phyloP scores from a whole-genome alignment of 1,284 basidiomycete species.

The Ustilago loliicola region DNA sequence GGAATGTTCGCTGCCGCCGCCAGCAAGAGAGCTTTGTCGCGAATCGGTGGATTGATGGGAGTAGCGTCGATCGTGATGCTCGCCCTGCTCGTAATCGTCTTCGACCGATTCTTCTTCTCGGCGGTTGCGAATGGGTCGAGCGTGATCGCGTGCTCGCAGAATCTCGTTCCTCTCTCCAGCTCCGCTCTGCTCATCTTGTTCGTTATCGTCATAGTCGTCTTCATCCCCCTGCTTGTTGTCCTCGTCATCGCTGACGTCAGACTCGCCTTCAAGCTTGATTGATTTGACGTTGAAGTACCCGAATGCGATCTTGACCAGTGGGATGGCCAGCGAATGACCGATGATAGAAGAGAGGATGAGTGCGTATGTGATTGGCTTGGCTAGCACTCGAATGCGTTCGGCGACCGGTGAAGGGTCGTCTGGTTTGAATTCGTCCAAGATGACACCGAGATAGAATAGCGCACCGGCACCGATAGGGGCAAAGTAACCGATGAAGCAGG shows the following conservation, averaged over 20 bases:
- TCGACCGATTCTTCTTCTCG: slow-evolving; percentile 30
- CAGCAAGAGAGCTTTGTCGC: slow-evolving; percentile 31
- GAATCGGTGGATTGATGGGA: slow-evolving; percentile 18
- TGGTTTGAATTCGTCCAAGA: slow-evolving; percentile 53
- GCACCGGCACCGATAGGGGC: slow-evolving; percentile 72
- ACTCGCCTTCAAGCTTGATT: slow-evolving; percentile 53
- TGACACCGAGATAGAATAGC: slow-evolving; percentile 55
- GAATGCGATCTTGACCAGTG: slow-evolving; percentile 57
- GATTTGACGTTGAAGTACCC: slow-evolving; percentile 44
- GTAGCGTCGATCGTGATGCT: slow-evolving; percentile 21
- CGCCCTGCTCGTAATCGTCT: slow-evolving; percentile 46
- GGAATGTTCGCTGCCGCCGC: slow-evolving; percentile 22
- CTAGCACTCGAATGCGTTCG: slow-evolving; percentile 46
- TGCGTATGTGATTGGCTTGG: slow-evolving; percentile 59
- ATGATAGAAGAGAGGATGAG: slow-evolving; percentile 57
- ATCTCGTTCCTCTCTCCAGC: background rate
- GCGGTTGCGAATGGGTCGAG: slow-evolving; percentile 26
- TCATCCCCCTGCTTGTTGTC: slow-evolving; percentile 19
- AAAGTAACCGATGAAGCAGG: slow-evolving; percentile 71
- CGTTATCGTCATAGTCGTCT: slow-evolving; percentile 8
- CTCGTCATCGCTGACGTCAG: slow-evolving; percentile 22
- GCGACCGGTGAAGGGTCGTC: slow-evolving; percentile 34
- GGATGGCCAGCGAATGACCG: slow-evolving; percentile 59
- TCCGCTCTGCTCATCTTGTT: background rate
- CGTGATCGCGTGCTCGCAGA: slow-evolving; percentile 18